Evolutionary conservation across 805 yeast genomes (phyloP), one percentile per base, ranked within the genome.

Genomic region (Yarrowia bubula): DNA sequence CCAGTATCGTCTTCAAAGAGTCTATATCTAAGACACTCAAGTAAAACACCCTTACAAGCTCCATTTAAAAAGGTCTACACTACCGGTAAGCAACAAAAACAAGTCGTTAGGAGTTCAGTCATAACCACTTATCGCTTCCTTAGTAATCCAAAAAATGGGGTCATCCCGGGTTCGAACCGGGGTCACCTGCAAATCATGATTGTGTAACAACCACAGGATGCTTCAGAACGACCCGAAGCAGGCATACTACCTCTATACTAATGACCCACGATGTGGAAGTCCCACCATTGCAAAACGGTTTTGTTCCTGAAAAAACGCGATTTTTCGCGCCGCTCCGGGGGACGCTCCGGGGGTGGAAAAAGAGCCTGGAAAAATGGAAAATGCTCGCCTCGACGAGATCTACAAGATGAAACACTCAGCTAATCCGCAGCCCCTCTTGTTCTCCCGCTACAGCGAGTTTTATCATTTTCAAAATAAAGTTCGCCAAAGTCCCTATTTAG

Each of bases 151-250:
- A 48, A 48, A 72, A 65, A 22, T 44, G 75, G 75, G 75, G 75
- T 72, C 74, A 72, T 72, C 75, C 75, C 75, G 75, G 75, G 73
- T 70, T 72, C 75, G 75, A 72, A 71, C 75, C 75, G 75, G 75
- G 75, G 75, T 72, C 75, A 69, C 75, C 75, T 72, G 75, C 75
- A 72, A 70, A 68, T 69, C 39, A 42, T 42, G 50, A 43, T 42
- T 57, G 39, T 47, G 17, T 32, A 32, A 14, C 50, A 57, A 57
- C 41, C 63, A 57, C 50, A 57, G 63, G 50, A 51, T 51, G 63
- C 63, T 57, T 57, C 63, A 57, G 50, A 32, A 50, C 47, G 41
- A 42, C 63, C 63, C 63, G 63, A 57, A 57, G 63, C 63, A 57
- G 63, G 63, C 63, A 57, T 57, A 57, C 63, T 57, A 57, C 63